Conservation (phyloP, 73 alveolate genomes). For the Paramecium biaurelia region DNA sequence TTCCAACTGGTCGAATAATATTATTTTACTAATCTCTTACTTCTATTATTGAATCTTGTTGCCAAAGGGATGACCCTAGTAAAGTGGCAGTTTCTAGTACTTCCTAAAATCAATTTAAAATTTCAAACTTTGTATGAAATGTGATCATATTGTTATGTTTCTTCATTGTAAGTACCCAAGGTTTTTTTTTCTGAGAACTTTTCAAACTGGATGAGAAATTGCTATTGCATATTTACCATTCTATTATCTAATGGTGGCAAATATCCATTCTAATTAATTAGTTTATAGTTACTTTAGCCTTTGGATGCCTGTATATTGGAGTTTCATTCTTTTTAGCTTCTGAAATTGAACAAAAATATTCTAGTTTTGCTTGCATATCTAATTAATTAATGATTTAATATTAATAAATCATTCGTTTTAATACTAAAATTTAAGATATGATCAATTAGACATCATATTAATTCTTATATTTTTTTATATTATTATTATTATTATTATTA, state of each 20-base stretch:
- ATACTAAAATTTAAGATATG: not conserved
- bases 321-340: constrained; percentile 55
- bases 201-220: not conserved
- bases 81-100: not conserved
- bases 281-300: not conserved
- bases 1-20: constrained; percentile 64
- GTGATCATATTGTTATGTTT: not conserved
- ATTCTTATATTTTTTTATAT: not conserved
- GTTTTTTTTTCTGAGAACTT: not conserved
- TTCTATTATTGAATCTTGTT: not conserved
- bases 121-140: not conserved
- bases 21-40: not conserved
- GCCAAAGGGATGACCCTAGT: not conserved
- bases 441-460: not conserved
- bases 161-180: not conserved
- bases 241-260: not conserved
- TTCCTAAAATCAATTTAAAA: not conserved
- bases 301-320: constrained; percentile 71
- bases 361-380: not conserved
- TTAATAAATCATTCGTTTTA: not conserved
- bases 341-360: not conserved
- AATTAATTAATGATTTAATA: not conserved
- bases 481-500: not conserved
- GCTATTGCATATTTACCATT: not conserved
- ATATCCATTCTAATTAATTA: not conserved